Evolutionary conservation across 805 yeast genomes (phyloP).

Genomic region (Ogataea sp.): DNA sequence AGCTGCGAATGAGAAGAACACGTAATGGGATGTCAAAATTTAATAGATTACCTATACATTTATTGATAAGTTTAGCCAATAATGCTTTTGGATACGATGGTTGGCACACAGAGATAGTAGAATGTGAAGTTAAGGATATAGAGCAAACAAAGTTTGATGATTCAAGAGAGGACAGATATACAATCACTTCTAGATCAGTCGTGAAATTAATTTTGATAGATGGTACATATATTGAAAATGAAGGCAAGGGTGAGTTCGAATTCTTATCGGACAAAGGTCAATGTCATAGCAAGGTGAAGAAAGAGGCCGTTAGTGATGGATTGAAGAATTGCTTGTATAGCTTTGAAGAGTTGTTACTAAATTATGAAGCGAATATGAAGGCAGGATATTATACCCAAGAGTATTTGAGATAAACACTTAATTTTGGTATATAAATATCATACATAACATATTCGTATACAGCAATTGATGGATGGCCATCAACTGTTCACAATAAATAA

Average conservation of each 20-base stretch:
- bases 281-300: constrained; percentile 32
- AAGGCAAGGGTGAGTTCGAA: constrained; percentile 32
- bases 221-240: constrained; percentile 29
- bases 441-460: too few species aligned
- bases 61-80: constrained; percentile 32
- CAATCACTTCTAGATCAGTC: constrained; percentile 13
- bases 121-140: constrained; percentile 9
- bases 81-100: constrained; percentile 43
- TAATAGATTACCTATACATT: constrained; percentile 11
- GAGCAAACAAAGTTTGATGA: constrained; percentile 9
- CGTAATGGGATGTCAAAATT: constrained; percentile 5
- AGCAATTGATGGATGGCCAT: neutral
- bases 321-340: constrained; percentile 33
- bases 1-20: neutral
- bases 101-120: constrained; percentile 35
- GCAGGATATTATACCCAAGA: constrained; percentile 15
- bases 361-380: constrained; percentile 18
- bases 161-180: constrained; percentile 10
- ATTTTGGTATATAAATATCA: too few species aligned
- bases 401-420: neutral
- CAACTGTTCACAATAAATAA: too few species aligned
- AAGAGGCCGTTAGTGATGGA: constrained; percentile 41
- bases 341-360: constrained; percentile 21
- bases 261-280: constrained; percentile 26
- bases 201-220: constrained; percentile 34